Conservation (phyloP, 306 rosid genomes). For the Trichosanthes cucumerina region DNA sequence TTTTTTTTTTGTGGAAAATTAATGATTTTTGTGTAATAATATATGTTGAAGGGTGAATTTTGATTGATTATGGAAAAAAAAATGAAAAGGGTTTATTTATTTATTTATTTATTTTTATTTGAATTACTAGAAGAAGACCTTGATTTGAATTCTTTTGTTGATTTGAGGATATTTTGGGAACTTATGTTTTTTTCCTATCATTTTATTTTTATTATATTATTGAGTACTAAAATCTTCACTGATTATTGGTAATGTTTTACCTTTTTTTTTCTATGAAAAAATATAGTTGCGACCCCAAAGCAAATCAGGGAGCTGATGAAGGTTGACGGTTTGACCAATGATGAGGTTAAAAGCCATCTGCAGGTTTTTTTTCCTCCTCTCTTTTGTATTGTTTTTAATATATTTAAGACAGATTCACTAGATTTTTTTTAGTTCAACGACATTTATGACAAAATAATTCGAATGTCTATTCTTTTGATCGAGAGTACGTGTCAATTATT, state of each 20-base stretch:
- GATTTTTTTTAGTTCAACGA: too few relatives aligned
- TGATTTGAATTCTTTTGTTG: background rate
- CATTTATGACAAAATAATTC: too few relatives aligned
- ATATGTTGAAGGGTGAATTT: background rate
- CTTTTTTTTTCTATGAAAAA: background rate
- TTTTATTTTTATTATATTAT: background rate
- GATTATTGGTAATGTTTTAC: background rate
- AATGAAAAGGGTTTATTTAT: background rate
- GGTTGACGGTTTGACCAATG: conserved; percentile 99
- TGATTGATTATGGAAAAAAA: background rate
- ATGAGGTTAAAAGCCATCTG: conserved; percentile 99
- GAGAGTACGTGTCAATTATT: too few relatives aligned
- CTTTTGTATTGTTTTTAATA: conserved; percentile 7
- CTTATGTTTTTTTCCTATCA: background rate
- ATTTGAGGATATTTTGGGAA: background rate
- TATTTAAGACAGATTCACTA: background rate
- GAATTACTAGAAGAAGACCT: background rate
- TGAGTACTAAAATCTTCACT: background rate
- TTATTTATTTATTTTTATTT: too few relatives aligned
- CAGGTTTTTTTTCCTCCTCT: conserved; percentile 46
- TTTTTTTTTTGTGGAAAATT: background rate
- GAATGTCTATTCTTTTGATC: too few relatives aligned
- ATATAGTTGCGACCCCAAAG: conserved; percentile 90
- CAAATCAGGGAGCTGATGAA: conserved; percentile 99
- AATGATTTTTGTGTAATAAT: background rate